Evolutionary conservation across 306 rosid genomes (phyloP), one percentile per base, ranked within the genome.

Genomic region (Sicyos edulis): DNA sequence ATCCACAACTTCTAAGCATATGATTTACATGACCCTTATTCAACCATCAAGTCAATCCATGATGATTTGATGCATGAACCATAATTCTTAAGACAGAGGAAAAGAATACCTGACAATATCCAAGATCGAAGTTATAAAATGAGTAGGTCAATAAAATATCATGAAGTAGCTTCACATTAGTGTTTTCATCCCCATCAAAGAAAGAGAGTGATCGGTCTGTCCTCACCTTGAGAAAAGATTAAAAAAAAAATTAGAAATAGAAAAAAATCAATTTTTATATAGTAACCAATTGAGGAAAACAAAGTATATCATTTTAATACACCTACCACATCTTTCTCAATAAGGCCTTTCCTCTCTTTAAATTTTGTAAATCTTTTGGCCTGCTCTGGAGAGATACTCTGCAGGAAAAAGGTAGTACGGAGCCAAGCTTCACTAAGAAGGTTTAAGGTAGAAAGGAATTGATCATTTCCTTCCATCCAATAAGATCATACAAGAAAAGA

Each of bases 91-190:
- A 21, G 10, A 10, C 47, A 70, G 6, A 51, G 40, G n/a, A 8
- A 15, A 37, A 37, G 10, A 24, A 50, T 87, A 95, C 99, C 99
- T 95, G 99, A 77, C 99, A 95, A 78, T 95, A 95, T 80, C 99
- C 99, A 77, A 95, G 97, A 85, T 95, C 99, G 13, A 95, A 95
- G 85, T 95, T 95, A 92, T 95, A 95, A 89, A 95, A 95, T 55
- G 99, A 91, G 78, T 91, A 95, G 13, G 97, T 88, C 88, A 95
- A 68, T 63, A 95, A 78, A 79, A 95, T 95, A 84, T 95, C 99
- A 51, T 85, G 96, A 52, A 95, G 82, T 71, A 84, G 71, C 77
- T 79, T 85, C 78, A 95, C 95, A 71, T 87, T 87, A 74, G 88
- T 82, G 88, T 95, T 95, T 63, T 95, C 97, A 75, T 95, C 99